These are phyloP conservation scores for Fusarium luffae DNA, from an alignment of 2,329 filamentous ascomycete species.

Conservation along the genomic window DNA sequence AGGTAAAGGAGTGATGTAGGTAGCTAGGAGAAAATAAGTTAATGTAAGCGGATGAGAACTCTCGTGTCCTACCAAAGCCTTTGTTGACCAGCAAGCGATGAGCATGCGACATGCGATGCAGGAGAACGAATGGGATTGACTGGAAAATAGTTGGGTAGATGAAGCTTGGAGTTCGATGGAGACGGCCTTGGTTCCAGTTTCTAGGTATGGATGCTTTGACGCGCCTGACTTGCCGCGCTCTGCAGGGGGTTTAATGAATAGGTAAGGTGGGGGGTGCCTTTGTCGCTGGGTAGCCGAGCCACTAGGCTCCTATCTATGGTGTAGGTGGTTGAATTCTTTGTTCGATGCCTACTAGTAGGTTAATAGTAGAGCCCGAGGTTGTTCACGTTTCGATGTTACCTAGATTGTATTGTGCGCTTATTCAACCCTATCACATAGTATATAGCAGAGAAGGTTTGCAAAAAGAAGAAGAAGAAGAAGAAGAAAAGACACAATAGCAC, in stretches of 20 bases:
- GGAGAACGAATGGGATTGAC: constrained; percentile 13
- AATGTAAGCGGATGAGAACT: background rate
- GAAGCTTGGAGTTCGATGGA: constrained; percentile 17
- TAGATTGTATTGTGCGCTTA: background rate
- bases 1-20: constrained; percentile 3
- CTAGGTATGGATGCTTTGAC: constrained; percentile 5
- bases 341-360: background rate
- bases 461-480: background rate
- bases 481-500: background rate
- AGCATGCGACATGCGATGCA: constrained; percentile 28
- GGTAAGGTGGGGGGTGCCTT: constrained; percentile 29
- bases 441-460: background rate
- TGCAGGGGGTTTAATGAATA: constrained; percentile 46
- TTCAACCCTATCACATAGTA: background rate
- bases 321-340: background rate
- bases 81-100: constrained; percentile 22
- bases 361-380: background rate
- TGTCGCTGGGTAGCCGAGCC: constrained; percentile 16
- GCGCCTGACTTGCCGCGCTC: constrained; percentile 40
- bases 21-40: background rate
- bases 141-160: constrained; percentile 33
- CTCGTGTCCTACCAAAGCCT: background rate
- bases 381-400: background rate
- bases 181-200: constrained; percentile 5
- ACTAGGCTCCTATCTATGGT: background rate